phyloP scores from a whole-genome alignment of 2,329 filamentous ascomycete genomes.

The Botrytis paeoniae region DNA sequence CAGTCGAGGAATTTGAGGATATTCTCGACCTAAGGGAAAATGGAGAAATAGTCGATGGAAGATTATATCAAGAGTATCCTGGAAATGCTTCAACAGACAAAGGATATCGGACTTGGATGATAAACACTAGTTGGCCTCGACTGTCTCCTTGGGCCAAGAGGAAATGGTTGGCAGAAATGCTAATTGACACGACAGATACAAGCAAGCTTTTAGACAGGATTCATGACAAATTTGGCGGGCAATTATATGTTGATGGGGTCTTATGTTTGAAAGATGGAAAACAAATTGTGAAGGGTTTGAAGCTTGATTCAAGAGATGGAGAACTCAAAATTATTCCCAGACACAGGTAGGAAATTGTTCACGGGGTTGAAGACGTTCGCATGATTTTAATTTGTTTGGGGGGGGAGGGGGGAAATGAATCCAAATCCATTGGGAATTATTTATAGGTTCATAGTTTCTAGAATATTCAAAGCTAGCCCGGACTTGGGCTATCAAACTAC shows the following conservation, averaged over 20 bases:
- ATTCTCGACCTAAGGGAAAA: constrained; percentile 28
- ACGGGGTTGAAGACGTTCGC: neutral
- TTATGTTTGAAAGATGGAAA: constrained; percentile 26
- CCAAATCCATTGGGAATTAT: neutral
- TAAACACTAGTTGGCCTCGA: constrained; percentile 35
- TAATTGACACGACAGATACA: constrained; percentile 33
- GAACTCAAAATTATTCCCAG: constrained; percentile 30
- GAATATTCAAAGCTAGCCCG: neutral
- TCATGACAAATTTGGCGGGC: constrained; percentile 29
- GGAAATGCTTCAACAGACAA: neutral
- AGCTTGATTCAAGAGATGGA: constrained; percentile 33
- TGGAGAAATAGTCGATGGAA: constrained; percentile 32
- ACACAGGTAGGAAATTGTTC: neutral
- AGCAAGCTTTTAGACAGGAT: constrained; percentile 27
- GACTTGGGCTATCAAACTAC: neutral
- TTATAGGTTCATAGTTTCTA: neutral
- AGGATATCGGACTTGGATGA: neutral
- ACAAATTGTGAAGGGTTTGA: constrained; percentile 18
- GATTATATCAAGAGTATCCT: constrained; percentile 28
- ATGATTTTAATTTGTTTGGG: neutral
- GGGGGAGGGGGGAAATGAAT: too few relatives aligned
- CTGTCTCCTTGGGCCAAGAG: constrained; percentile 36
- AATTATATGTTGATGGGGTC: constrained; percentile 31
- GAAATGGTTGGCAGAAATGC: constrained; percentile 34
- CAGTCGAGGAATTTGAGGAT: constrained; percentile 32